Percentiles rank a stretch among this genome's conserved stretches.
Conservation (phyloP, 2,329 filamentous ascomycete species). For the Ophiostoma novo-ulmi region DNA sequence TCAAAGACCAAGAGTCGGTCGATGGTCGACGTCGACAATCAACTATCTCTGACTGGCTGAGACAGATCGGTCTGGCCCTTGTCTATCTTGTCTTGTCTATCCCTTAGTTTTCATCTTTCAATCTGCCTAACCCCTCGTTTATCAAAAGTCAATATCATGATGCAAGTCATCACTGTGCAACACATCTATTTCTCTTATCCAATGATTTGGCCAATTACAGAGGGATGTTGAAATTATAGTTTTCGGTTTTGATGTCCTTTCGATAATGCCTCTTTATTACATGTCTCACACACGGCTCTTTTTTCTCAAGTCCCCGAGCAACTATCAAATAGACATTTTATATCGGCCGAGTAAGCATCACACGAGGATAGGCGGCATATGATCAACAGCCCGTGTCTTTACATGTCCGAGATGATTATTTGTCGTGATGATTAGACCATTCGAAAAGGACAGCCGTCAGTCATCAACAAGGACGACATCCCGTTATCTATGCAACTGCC, state of each 20-base stretch:
- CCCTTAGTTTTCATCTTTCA: not conserved
- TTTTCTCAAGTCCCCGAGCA: not conserved
- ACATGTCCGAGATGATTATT: not conserved
- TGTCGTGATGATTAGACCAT: not conserved
- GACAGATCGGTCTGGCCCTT: slow-evolving; percentile 4
- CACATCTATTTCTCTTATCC: not conserved
- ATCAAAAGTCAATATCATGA: not conserved
- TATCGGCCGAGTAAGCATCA: slow-evolving; percentile 7
- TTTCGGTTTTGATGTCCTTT: not conserved
- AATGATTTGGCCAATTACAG: not conserved
- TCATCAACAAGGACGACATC: slow-evolving; percentile 4
- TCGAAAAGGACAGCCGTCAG: not conserved
- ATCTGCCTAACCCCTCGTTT: not conserved
- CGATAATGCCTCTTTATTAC: not conserved
- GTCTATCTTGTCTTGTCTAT: not conserved
- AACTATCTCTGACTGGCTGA: not conserved
- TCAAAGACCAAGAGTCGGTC: not conserved
- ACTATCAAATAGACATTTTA: too few relatives aligned
- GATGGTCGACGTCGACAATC: not conserved
- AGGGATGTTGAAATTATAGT: not conserved
- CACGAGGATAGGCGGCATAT: not conserved
- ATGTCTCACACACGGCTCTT: slow-evolving; percentile 1
- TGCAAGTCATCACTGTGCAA: slow-evolving; percentile 1
- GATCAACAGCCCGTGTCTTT: not conserved
- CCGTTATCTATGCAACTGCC: not conserved